Conservation (phyloP, 1,284 basidiomycete species). For the Pisolithus thermaeus region DNA sequence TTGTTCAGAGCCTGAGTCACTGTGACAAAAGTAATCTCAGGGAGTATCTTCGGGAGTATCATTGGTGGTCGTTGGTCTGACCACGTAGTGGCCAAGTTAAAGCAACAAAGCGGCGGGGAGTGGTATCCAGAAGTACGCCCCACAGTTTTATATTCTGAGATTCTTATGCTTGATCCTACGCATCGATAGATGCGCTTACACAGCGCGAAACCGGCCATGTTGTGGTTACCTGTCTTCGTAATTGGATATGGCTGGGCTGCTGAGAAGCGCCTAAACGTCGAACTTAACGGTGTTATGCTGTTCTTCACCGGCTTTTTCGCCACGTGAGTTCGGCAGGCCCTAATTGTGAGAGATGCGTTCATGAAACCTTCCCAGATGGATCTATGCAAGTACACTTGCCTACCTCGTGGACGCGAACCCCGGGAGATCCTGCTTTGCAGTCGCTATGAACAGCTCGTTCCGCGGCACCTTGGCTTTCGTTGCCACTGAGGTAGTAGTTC, state of each 20-base stretch:
- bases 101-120: conserved; percentile 53
- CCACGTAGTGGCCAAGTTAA: conserved; percentile 49
- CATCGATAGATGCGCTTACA: conserved; percentile 61
- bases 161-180: neutral
- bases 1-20: neutral
- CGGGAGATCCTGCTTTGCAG: conserved; percentile 66
- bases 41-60: conserved; percentile 64
- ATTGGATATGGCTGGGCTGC: conserved; percentile 51
- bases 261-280: conserved; percentile 54
- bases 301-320: conserved; percentile 65
- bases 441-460: conserved; percentile 67
- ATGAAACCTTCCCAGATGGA: conserved; percentile 44
- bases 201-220: conserved; percentile 52
- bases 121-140: conserved; percentile 60
- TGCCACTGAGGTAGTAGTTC: conserved; percentile 63
- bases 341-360: too few relatives aligned
- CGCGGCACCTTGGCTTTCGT: conserved; percentile 67
- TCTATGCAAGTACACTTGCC: conserved; percentile 65
- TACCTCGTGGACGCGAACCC: conserved; percentile 76
- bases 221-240: conserved; percentile 52
- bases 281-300: conserved; percentile 56
- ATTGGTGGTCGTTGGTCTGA: conserved; percentile 79
- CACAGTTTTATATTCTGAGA: neutral
- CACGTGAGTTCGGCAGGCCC: conserved; percentile 38
- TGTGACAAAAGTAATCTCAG: conserved; percentile 27